phyloP scores from a whole-genome alignment of 768 basidiomycete genomes.

The Cystoderma amianthinum region DNA sequence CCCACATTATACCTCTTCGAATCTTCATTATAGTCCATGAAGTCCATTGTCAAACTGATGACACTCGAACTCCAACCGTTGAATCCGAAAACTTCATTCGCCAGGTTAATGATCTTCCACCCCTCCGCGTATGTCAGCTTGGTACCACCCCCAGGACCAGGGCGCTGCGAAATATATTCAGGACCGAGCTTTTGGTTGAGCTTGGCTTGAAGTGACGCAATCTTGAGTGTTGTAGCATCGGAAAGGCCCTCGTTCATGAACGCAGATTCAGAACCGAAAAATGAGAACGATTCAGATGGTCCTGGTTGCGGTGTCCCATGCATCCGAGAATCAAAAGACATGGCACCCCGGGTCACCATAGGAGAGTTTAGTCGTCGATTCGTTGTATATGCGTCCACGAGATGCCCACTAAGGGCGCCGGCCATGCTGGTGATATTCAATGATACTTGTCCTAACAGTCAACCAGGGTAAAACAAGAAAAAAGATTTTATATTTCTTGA shows the following conservation, averaged over 20 bases:
- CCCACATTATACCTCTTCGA: conserved; percentile 62
- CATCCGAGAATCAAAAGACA: conserved; percentile 56
- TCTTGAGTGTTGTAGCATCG: conserved; percentile 57
- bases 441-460: neutral
- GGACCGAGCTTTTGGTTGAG: conserved; percentile 88
- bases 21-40: conserved; percentile 70
- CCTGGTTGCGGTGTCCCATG: conserved; percentile 39
- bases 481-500: neutral
- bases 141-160: conserved; percentile 79
- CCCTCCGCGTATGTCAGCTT: conserved; percentile 95
- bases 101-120: conserved; percentile 96
- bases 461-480: neutral
- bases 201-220: conserved; percentile 72
- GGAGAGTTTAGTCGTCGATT: conserved; percentile 18
- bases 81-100: conserved; percentile 98
- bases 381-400: conserved; percentile 40
- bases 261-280: conserved; percentile 12
- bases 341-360: conserved; percentile 42
- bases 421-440: no score
- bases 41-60: conserved; percentile 69
- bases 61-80: conserved; percentile 91
- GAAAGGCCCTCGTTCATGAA: conserved; percentile 33
- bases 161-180: conserved; percentile 85
- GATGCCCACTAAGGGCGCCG: conserved; percentile 51
- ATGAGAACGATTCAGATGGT: conserved; percentile 21